Evolutionary conservation across 1,284 basidiomycete species (phyloP).

Genomic region (Sporisorium scitamineum): DNA sequence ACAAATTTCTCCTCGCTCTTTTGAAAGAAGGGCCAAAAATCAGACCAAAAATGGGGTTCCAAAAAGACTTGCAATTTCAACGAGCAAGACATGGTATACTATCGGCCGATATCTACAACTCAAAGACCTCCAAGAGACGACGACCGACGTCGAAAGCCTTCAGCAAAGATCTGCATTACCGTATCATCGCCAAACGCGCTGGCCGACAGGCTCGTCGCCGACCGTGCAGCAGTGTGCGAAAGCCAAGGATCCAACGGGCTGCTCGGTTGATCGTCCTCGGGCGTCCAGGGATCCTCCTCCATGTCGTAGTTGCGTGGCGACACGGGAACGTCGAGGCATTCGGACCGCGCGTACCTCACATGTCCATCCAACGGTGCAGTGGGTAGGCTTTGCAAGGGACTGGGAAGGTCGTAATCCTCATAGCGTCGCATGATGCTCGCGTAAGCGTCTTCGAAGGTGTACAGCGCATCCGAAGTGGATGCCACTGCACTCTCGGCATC

Average conservation of each 20-base stretch:
- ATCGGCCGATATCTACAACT: neutral
- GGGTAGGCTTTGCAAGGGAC: neutral
- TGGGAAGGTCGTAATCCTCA: conserved; percentile 3
- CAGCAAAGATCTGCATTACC: conserved; percentile 29
- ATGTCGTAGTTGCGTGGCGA: conserved; percentile 36
- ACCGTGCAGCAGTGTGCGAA: neutral
- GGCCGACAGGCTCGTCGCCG: neutral
- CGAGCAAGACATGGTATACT: neutral
- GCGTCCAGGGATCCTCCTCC: neutral
- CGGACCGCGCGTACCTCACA: conserved; percentile 3
- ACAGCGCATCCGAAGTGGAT: neutral
- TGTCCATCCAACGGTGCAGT: conserved; percentile 5
- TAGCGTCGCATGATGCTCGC: conserved; percentile 26
- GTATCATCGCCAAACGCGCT: conserved; percentile 11
- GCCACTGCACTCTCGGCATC: neutral
- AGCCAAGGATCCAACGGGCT: conserved; percentile 44
- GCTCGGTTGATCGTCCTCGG: conserved; percentile 1
- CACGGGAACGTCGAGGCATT: conserved; percentile 28
- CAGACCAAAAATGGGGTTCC: neutral
- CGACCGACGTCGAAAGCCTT: conserved; percentile 22
- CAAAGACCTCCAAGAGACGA: neutral
- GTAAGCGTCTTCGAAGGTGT: conserved; percentile 33
- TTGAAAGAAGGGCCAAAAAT: neutral
- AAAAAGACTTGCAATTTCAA: conserved; percentile 1
- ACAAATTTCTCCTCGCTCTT: too few species aligned